Conservation (phyloP, 768 basidiomycete species). For the Rhodotorula kratochvilovae region DNA sequence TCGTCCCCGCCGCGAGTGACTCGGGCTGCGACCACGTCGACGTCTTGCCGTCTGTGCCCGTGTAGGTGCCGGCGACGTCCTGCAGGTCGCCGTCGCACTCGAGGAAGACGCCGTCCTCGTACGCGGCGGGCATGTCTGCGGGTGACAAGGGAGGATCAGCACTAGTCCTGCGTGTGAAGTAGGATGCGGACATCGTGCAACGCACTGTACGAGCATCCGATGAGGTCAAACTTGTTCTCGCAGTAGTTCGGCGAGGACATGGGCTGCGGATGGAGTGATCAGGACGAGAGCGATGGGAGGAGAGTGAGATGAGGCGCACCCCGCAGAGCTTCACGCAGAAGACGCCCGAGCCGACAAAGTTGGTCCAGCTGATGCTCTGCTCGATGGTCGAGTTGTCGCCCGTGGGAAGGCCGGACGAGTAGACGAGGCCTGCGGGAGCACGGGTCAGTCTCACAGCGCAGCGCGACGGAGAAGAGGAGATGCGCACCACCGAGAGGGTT, state of each 20-base stretch:
- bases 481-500: constrained; percentile 45
- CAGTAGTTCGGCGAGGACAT: constrained; percentile 17
- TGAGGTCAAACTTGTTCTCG: constrained; percentile 24
- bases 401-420: background rate
- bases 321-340: constrained; percentile 69
- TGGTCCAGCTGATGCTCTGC: constrained; percentile 48
- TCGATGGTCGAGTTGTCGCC: constrained; percentile 22
- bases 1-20: constrained; percentile 6
- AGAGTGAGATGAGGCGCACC: background rate
- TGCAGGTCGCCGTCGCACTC: constrained; percentile 30
- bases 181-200: no score
- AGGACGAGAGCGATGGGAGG: background rate
- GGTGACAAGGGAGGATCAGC: no score
- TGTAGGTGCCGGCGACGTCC: constrained; percentile 28
- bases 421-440: constrained; percentile 1
- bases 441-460: background rate
- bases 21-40: constrained; percentile 21
- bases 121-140: constrained; percentile 29
- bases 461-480: background rate
- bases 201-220: constrained; percentile 36
- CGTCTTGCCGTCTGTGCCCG: constrained; percentile 7
- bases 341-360: constrained; percentile 38
- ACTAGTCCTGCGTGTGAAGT: no score
- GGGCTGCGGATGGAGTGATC: background rate
- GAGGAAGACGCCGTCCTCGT: constrained; percentile 25